phyloP scores from a whole-genome alignment of 2,329 filamentous ascomycete species.

The Tolypocladium album region DNA sequence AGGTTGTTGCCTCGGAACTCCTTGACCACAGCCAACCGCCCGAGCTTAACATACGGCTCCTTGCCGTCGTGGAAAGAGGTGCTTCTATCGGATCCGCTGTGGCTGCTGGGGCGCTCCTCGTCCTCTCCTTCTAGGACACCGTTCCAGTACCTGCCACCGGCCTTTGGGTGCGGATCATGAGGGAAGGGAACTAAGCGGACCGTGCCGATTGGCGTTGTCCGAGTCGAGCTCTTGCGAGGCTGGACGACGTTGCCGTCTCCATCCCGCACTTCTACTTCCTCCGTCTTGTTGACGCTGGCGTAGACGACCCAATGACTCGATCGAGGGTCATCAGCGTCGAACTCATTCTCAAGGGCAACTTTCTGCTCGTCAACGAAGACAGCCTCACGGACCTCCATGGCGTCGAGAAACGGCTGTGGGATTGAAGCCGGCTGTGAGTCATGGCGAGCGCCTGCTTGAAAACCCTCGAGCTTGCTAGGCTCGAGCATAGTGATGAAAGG shows the following conservation, averaged over 20 bases:
- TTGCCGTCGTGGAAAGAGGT: constrained; percentile 45
- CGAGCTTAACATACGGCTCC: constrained; percentile 76
- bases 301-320: constrained; percentile 88
- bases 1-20: constrained; percentile 57
- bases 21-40: constrained; percentile 60
- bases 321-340: constrained; percentile 69
- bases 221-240: constrained; percentile 32
- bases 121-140: constrained; percentile 23
- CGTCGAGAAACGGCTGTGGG: constrained; percentile 48
- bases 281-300: constrained; percentile 44
- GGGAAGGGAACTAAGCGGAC: constrained; percentile 76
- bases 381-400: constrained; percentile 48
- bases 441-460: constrained; percentile 27
- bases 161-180: constrained; percentile 52
- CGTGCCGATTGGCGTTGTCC: constrained; percentile 52
- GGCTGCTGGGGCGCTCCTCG: background rate
- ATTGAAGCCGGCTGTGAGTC: constrained; percentile 33
- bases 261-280: constrained; percentile 31
- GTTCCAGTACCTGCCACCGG: constrained; percentile 37
- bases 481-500: constrained; percentile 37
- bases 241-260: constrained; percentile 27
- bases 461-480: constrained; percentile 38
- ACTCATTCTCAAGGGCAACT: constrained; percentile 55
- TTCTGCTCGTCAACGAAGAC: constrained; percentile 53
- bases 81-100: constrained; percentile 14